Evolutionary conservation across 768 basidiomycete species (phyloP), one percentile per base, ranked within the genome.

Genomic region (Lactarius sp.): DNA sequence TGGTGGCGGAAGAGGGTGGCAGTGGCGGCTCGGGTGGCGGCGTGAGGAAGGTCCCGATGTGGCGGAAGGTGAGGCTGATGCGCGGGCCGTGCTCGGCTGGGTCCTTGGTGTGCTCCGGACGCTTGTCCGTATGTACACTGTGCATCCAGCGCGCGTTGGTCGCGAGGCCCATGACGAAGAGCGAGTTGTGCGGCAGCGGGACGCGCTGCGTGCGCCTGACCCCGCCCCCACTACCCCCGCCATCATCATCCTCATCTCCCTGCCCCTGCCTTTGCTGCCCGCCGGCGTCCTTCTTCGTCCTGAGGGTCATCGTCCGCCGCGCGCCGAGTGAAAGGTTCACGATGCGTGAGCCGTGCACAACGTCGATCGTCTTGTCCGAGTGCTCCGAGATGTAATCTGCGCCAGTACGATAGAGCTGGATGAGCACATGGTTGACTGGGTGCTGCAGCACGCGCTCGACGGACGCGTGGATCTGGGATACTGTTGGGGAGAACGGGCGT

Each of bases 321-420:
- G 90, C 89, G 7, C 90, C 90, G 16, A 92, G 77, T 69, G 87
- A 89, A 65, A 92, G 86, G 63, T 93, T 93, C 64, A 90, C 88
- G 66, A 92, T 87, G 59, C 78, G 84, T 6, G 89, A 88, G 37
- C 84, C 86, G 16, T 79, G 82, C 4, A 86, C 83, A 66, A 92
- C 82, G 71, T 93, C 91, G 68, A 92, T 81, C 5, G 90, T 93
- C 75, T 93, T 93, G 73, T 93, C 90, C 0, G 88, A 88, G 72
- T 93, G 90, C 68, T 92, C 90, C 0, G 90, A 91, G 66, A 92
- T 92, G 73, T 86, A 88, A 73, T 92, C 91, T 33, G 81, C 83
- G 7, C 90, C 91, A 13, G 79, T 80, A 60, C 90, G 88, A 71
- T 93, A 92, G 69, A 27, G 27, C 2, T 27, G 27, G 27, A 27